Base-by-base conservation (phyloP, 306 rosid species). In the Benincasa hispida region DNA sequence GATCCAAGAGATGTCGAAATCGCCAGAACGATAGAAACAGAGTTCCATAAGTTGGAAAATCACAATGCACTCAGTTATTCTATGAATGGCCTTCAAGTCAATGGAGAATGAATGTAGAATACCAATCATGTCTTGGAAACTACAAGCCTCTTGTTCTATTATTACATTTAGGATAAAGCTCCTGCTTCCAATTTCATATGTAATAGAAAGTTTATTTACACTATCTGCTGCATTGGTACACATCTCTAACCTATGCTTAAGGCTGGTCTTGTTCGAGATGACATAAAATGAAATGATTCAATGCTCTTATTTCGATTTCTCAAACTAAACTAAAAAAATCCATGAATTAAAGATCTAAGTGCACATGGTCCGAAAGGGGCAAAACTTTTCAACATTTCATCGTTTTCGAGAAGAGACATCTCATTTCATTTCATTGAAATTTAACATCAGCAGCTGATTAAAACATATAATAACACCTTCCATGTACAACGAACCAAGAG, bases 21-120 rank as follows among this genome's bases (percentile, higher is more conserved):
- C 2, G 88, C 89, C 5, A 84, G 82, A 50, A 89, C 93, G 6
- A 92, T 90, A 10, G 95, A 94, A 86, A 75, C 82, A 0, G 92
- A 90, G 85, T 62, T 94, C 77, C 93, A 90, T 61, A 89, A 84
- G 80, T 78, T 87, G 22, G 97, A 87, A 78, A 89, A 76, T 65
- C 86, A 77, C 75, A 91, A 85, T 61, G 87, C 88, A 19, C 83
- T 87, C 27, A 30, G 27, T 50, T 75, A 39, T 42, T 54, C 78
- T 1, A 35, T n/a, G 35, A 55, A 75, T 75, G 54, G 24, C 35
- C 51, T 75, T n/a, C 22, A 75, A 39, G 78, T 75, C 50, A 75
- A 75, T 37, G 66, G 67, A 34, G 53, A 75, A 55, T 75, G 18
- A 75, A 21, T 14, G 67, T 32, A 55, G 28, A 34, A 11, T n/a